Base-by-base conservation (phyloP, 2,329 filamentous ascomycete genomes). In the Apiospora rasikravindrae region DNA sequence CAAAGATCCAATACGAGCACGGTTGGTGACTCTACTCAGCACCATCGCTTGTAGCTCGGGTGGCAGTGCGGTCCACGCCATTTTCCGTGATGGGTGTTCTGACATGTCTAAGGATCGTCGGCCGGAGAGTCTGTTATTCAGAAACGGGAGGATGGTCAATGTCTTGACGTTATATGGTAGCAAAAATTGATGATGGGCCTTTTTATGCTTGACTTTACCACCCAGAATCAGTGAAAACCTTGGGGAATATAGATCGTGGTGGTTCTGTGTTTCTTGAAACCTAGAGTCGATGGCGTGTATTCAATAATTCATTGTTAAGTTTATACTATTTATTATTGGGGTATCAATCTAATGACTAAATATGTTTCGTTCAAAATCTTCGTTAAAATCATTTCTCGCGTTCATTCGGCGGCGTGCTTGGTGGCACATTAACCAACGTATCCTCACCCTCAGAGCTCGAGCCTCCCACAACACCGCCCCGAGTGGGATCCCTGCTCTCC, bases 401-500 rank as follows among this genome's bases (percentile, higher is more conserved):
- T 40, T 64, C 57, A 64, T 40, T 37, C 57, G 57, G 57, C 10
- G 57, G 57, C 33, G 57, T n/a, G 19, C 33, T 40, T n/a, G 33
- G 33, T 7, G 57, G 29, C 19, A 64, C 57, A 40, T 64, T 64
- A 19, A 64, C 57, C 33, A 64, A 40, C 57, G 57, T 64, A n/a
- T 64, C 57, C 57, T 64, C 53, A 33, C 57, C 57, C 57, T 64
- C 57, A 10, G 57, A 64, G 10, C 57, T 64, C 57, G 57, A 64
- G 10, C 57, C 57, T n/a, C 57, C 29, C 19, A 64, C 33, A 4
- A 64, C 57, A 10, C 57, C 29, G 33, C 57, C 57, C 6, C 45
- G 45, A 5, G 29, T 64, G 33, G 33, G 57, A 14, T 64, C 57
- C n/a, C 57, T 61, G 16, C 53, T 61, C 29, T 61, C 53, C 29